A percentile compares a stretch with the other conserved stretches of the same genome.
Conservation (phyloP, 805 yeast genomes). For the Yarrowia divulgata region DNA sequence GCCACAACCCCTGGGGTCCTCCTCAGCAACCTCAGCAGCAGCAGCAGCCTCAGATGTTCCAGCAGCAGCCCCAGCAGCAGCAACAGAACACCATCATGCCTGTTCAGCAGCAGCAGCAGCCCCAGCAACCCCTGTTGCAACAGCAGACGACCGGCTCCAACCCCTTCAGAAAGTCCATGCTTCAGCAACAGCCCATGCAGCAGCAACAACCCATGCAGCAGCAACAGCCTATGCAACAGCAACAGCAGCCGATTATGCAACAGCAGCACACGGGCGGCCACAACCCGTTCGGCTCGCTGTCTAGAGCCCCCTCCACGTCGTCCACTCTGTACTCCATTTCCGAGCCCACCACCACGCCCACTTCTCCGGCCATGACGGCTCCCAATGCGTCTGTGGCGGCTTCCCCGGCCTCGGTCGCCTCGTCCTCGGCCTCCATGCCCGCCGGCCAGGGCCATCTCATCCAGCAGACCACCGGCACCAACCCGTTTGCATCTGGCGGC, state of each 20-base stretch:
- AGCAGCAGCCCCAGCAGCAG: conserved; percentile 41
- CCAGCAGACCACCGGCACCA: conserved; percentile 51
- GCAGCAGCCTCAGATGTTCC: conserved; percentile 41
- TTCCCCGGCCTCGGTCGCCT: conserved; percentile 33
- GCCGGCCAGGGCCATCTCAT: conserved; percentile 41
- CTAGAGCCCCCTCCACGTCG: conserved; percentile 45
- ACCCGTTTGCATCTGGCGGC: conserved; percentile 54
- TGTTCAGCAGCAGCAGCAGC: conserved; percentile 23
- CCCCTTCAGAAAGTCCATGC: conserved; percentile 17
- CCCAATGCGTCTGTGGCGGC: conserved; percentile 42
- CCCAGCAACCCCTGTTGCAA: not conserved
- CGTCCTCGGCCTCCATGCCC: conserved; percentile 39
- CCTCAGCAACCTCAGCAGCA: conserved; percentile 7
- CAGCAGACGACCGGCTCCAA: conserved; percentile 10
- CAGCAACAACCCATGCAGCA: conserved; percentile 28
- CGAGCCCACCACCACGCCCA: conserved; percentile 36
- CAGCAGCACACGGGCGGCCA: conserved; percentile 21
- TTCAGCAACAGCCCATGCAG: conserved; percentile 18
- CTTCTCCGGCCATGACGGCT: conserved; percentile 48
- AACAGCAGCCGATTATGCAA: conserved; percentile 16
- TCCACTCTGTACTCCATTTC: conserved; percentile 39
- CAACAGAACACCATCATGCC: conserved; percentile 40
- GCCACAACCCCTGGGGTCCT: no score
- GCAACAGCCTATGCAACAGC: conserved; percentile 28
- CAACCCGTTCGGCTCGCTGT: conserved; percentile 44